phyloP scores from a whole-genome alignment of 1,284 basidiomycete genomes.

The Ceratobasidium sp. region DNA sequence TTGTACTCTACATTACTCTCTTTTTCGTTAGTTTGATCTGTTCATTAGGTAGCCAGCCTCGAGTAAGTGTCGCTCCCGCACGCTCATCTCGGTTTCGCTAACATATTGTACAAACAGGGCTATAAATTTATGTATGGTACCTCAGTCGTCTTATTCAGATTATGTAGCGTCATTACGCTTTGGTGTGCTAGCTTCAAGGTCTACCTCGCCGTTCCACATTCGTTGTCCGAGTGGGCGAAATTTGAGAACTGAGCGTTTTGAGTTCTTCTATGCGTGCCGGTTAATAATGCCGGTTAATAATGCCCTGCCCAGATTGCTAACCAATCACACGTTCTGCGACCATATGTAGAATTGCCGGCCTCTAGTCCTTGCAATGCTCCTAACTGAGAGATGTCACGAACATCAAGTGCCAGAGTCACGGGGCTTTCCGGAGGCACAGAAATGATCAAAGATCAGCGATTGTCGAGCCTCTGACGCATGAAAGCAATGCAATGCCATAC shows the following conservation, averaged over 20 bases:
- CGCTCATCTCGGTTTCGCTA: not conserved
- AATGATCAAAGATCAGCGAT: too few species aligned
- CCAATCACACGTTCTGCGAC: slow-evolving; percentile 81
- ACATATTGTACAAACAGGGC: slow-evolving; percentile 60
- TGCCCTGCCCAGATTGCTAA: slow-evolving; percentile 59
- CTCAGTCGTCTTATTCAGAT: slow-evolving; percentile 76
- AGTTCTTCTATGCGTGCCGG: not conserved
- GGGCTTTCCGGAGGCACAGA: too few species aligned
- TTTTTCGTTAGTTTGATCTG: slow-evolving; percentile 80
- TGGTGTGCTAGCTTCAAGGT: slow-evolving; percentile 92
- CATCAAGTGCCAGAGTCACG: too few species aligned
- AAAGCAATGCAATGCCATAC: too few species aligned
- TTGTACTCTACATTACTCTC: slow-evolving; percentile 77
- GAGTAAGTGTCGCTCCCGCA: slow-evolving; percentile 55
- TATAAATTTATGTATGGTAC: slow-evolving; percentile 85
- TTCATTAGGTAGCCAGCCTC: slow-evolving; percentile 87
- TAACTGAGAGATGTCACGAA: too few species aligned
- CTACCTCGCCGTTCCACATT: slow-evolving; percentile 83
- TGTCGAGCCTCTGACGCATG: too few species aligned
- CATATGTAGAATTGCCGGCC: too few species aligned
- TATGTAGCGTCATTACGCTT: slow-evolving; percentile 72
- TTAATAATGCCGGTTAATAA: too few species aligned
- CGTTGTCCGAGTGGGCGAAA: slow-evolving; percentile 74
- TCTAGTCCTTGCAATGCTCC: too few species aligned
- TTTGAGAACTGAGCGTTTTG: slow-evolving; percentile 65